Evolutionary conservation across 2,329 filamentous ascomycete genomes (phyloP).

Genomic region (Colletotrichum sp.): DNA sequence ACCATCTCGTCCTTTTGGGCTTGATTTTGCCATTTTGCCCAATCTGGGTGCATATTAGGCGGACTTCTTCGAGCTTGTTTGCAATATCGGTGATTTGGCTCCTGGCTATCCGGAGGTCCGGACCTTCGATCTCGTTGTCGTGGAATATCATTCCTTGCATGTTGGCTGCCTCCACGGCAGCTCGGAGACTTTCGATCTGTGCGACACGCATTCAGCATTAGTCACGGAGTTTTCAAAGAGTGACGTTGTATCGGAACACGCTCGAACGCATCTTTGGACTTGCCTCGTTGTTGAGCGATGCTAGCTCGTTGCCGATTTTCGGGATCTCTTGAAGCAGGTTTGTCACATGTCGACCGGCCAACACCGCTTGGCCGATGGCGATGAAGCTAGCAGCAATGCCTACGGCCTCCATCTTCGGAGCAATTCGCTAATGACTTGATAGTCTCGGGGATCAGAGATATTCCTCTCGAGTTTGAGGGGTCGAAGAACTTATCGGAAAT

Average conservation of each 20-base stretch:
- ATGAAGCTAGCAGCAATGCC: constrained; percentile 16
- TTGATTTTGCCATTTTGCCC: neutral
- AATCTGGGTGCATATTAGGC: neutral
- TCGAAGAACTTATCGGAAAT: neutral
- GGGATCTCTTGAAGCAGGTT: neutral
- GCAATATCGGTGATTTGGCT: neutral
- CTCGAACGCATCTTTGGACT: neutral
- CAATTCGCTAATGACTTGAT: accelerated
- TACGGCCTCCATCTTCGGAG: neutral
- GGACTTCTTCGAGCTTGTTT: neutral
- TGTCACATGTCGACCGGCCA: neutral
- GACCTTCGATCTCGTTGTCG: neutral
- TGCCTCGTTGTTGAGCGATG: neutral
- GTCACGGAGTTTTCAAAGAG: neutral
- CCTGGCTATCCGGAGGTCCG: neutral
- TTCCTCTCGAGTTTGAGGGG: neutral
- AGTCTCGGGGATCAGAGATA: neutral
- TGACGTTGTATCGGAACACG: accelerated
- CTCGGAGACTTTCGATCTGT: neutral
- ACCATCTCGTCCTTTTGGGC: neutral
- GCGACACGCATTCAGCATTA: neutral
- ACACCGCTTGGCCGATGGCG: constrained; percentile 13
- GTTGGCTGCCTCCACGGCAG: neutral
- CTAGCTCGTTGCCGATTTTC: neutral
- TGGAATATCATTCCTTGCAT: neutral